Evolutionary conservation across 2,329 filamentous ascomycete species (phyloP), one percentile per base, ranked within the genome.

Genomic region (Colletotrichum sp.): DNA sequence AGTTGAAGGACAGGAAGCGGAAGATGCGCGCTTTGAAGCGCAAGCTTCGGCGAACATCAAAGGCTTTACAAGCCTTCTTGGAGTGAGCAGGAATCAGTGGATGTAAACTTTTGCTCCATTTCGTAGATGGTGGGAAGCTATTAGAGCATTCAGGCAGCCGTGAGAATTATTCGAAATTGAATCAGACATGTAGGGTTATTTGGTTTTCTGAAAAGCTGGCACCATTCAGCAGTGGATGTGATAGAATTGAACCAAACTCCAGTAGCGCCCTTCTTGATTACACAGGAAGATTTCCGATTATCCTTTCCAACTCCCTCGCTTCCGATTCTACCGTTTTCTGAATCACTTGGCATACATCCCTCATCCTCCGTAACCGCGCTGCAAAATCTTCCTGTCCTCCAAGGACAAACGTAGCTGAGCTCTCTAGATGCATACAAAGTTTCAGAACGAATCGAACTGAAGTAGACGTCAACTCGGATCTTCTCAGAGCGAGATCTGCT

Each of bases 141-240:
- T 44, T 44, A 0, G 3, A 10, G 36, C 18, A 44, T 44, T n/a
- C 3, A 44, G 1, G 1, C 6, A 18, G 16, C 4, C 3, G 8
- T 44, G 8, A 18, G 16, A 5, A 44, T 0, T 44, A 9, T 9
- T n/a, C 1, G 8, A 9, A 44, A 44, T 44, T 6, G 16, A 44
- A 44, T n/a, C 39, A 10, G 18, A 10, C 39, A 10, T 6, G 8
- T 9, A 1, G 2, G 2, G 18, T 10, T 10, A 9, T 44, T 44
- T n/a, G 16, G 2, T 3, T 18, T 0, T 1, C 8, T n/a, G 39
- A 2, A 0, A 44, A 44, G 4, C 8, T n/a, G 16, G 16, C 18
- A 44, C 6, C 8, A 6, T n/a, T 44, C 16, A 10, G 39, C 0
- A 44, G 39, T 44, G 0, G 0, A 1, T 44, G 8, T 1, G 0